Percentiles rank a stretch among this genome's conserved stretches.
These are phyloP conservation scores for Arabis hirsuta DNA, from an alignment of 345 rosid genomes.

Conservation along the genomic window DNA sequence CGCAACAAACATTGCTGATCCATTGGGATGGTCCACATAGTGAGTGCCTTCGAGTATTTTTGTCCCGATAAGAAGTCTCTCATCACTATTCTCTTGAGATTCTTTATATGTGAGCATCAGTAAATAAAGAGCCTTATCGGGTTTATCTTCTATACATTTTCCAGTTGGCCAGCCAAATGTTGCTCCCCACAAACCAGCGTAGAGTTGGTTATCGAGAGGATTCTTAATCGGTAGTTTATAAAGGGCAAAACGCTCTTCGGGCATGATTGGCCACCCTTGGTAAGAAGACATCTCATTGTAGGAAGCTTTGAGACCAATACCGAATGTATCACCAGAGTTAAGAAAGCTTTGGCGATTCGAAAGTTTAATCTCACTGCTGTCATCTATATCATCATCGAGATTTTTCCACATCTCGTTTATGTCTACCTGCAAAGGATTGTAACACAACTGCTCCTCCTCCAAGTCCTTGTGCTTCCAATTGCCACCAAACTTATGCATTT, in stretches of 20 bases:
- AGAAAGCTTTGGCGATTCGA: slow-evolving; percentile 50
- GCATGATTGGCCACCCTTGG: slow-evolving; percentile 78
- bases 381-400: slow-evolving; percentile 42
- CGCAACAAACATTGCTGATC: slow-evolving; percentile 85
- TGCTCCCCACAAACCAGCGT: slow-evolving; percentile 88
- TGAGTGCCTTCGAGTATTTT: slow-evolving; percentile 67
- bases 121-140: slow-evolving; percentile 75
- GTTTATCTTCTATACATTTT: slow-evolving; percentile 65
- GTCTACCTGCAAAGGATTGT: slow-evolving; percentile 53
- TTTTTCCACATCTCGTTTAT: slow-evolving; percentile 50
- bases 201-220: slow-evolving; percentile 58
- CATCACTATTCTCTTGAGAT: slow-evolving; percentile 54
- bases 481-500: slow-evolving; percentile 51
- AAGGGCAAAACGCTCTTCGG: slow-evolving; percentile 62
- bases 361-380: slow-evolving; percentile 55
- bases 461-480: slow-evolving; percentile 40
- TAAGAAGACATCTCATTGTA: slow-evolving; percentile 48
- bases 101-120: slow-evolving; percentile 79
- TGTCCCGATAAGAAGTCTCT: slow-evolving; percentile 66
- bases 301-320: slow-evolving; percentile 4
- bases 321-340: neutral
- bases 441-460: slow-evolving; percentile 46
- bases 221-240: slow-evolving; percentile 65
- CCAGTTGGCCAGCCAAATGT: slow-evolving; percentile 89
- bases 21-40: slow-evolving; percentile 85